phyloP scores from a whole-genome alignment of 495 filamentous ascomycete genomes.

The Bryoglossum gracile region DNA sequence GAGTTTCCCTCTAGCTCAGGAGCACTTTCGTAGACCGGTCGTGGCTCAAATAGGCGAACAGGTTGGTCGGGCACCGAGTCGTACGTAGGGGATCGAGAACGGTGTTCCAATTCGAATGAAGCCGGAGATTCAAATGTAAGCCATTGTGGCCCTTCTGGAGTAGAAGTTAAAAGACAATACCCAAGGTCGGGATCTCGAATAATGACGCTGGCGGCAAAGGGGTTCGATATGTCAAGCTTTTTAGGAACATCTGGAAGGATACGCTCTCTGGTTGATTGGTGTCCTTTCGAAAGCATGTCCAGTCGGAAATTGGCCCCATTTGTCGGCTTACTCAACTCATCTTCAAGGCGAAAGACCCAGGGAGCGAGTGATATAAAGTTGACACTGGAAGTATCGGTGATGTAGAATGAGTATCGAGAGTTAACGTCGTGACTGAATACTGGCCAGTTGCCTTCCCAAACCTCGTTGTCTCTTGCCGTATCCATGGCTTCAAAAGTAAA shows the following conservation, averaged over 20 bases:
- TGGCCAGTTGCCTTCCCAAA: constrained; percentile 54
- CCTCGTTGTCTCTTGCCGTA: constrained; percentile 45
- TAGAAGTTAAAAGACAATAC: constrained; percentile 69
- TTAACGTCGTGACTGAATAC: constrained; percentile 65
- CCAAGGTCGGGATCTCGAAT: constrained; percentile 70
- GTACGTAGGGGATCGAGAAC: constrained; percentile 29
- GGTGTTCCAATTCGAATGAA: constrained; percentile 28
- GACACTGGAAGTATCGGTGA: constrained; percentile 65
- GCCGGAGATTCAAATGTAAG: constrained; percentile 60
- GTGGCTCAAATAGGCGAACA: constrained; percentile 41
- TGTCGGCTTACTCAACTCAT: constrained; percentile 59
- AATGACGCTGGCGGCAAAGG: constrained; percentile 53
- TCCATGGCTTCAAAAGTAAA: constrained; percentile 53
- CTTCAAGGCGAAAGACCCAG: constrained; percentile 71
- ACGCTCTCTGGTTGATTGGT: constrained; percentile 52
- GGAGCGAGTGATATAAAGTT: constrained; percentile 61
- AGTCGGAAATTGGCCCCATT: constrained; percentile 68
- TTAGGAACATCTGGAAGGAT: constrained; percentile 48
- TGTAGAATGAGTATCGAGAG: constrained; percentile 70
- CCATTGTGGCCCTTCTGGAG: constrained; percentile 53
- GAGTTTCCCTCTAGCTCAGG: constrained; percentile 53
- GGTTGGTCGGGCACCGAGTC: constrained; percentile 32
- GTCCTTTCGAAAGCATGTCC: constrained; percentile 57
- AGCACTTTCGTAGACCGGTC: constrained; percentile 64
- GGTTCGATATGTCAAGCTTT: constrained; percentile 28